A percentile compares a stretch with the other conserved stretches of the same genome.
Evolutionary conservation across 495 filamentous ascomycete species (phyloP).

Genomic region (Tuber melanosporum): DNA sequence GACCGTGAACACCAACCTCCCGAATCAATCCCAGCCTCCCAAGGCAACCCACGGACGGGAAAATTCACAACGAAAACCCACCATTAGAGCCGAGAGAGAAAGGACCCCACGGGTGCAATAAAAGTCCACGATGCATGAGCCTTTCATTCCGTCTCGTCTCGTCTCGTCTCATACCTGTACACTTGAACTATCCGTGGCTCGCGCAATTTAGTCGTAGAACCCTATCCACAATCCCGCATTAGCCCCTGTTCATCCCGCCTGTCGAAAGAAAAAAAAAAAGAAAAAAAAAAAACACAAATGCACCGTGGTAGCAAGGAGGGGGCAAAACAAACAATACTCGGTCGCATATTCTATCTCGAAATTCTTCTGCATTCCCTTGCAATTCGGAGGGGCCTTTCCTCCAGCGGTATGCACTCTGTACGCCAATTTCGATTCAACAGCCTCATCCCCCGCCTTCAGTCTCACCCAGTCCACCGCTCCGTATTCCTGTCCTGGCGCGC

Average conservation of each 20-base stretch:
- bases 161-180: not conserved
- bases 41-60: not conserved
- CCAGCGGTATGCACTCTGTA: conserved; percentile 85
- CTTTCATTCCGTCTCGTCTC: not conserved
- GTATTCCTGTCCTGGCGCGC: conserved; percentile 48
- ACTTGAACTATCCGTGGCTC: not conserved
- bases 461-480: conserved; percentile 72
- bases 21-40: not conserved
- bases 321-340: conserved; percentile 52
- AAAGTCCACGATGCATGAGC: not conserved
- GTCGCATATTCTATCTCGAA: conserved; percentile 78
- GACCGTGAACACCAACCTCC: not conserved
- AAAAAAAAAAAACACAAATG: not conserved
- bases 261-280: not conserved
- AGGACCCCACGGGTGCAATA: not conserved
- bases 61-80: not conserved
- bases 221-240: conserved; percentile 7
- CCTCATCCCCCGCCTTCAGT: conserved; percentile 51
- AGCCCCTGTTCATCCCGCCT: not conserved
- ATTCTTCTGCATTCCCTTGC: conserved; percentile 53
- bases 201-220: conserved; percentile 15
- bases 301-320: not conserved
- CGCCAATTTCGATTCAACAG: conserved; percentile 57
- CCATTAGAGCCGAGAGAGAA: not conserved
- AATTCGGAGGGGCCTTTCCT: conserved; percentile 69